Conservation (phyloP, 768 basidiomycete genomes). For the Hebeloma cylindrosporum region DNA sequence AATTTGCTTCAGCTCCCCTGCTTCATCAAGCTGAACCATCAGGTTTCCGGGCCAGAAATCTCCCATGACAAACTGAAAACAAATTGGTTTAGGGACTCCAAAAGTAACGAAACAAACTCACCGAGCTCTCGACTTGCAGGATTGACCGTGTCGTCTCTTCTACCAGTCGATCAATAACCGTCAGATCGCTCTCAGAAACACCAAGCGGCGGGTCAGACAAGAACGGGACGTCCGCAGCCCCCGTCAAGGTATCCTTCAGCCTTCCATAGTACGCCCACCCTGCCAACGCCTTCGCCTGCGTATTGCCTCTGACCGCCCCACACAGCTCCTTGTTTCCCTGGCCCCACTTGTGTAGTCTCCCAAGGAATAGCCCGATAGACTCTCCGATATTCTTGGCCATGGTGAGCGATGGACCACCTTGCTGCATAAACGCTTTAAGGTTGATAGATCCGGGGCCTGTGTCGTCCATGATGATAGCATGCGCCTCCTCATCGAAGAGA, state of each 20-base stretch:
- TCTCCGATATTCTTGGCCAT: slow-evolving; percentile 47
- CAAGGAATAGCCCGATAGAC: slow-evolving; percentile 57
- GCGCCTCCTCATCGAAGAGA: slow-evolving; percentile 46
- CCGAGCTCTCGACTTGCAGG: slow-evolving; percentile 26
- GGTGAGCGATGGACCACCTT: slow-evolving; percentile 29
- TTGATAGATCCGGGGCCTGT: slow-evolving; percentile 40
- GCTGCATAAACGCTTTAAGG: slow-evolving; percentile 42
- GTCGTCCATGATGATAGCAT: slow-evolving; percentile 66
- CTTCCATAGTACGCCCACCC: slow-evolving; percentile 44
- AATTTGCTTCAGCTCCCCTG: slow-evolving; percentile 38
- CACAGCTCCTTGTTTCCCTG: slow-evolving; percentile 27
- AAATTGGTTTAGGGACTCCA: no score
- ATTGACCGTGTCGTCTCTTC: slow-evolving; percentile 27
- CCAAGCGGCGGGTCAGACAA: slow-evolving; percentile 43
- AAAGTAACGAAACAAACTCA: slow-evolving; percentile 26
- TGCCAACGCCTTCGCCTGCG: slow-evolving; percentile 40
- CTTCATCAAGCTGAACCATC: slow-evolving; percentile 39
- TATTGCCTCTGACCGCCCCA: slow-evolving; percentile 39
- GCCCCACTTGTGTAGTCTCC: slow-evolving; percentile 49
- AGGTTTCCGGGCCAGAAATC: slow-evolving; percentile 78
- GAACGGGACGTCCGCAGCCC: slow-evolving; percentile 29
- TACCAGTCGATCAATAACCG: slow-evolving; percentile 21
- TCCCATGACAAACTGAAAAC: slow-evolving; percentile 62
- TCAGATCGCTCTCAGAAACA: slow-evolving; percentile 36
- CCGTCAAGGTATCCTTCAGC: slow-evolving; percentile 39